Evolutionary conservation across 108 stramenopile genomes (phyloP), one percentile per base, ranked within the genome.

Genomic region (Mayamaea pseudoterrestris): DNA sequence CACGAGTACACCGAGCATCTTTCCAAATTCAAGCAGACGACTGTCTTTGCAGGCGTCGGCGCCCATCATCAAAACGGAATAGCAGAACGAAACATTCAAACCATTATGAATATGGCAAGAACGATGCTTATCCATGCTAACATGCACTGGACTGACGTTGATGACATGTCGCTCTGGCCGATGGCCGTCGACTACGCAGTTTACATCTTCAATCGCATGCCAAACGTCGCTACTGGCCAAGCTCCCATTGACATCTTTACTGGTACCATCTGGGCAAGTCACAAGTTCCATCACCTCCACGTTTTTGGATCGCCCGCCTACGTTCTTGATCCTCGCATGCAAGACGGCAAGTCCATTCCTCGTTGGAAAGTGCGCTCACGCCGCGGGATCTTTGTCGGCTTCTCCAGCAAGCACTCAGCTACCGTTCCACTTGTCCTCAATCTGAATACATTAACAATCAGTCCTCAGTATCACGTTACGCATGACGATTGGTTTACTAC

Each of bases 291-390:
- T 9, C 43, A 24, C 14, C 21, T 26, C 20, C 42, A 37, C 16
- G 59, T 60, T 11, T 53, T 51, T 25, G 74, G 69, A 9, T 71
- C 69, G 40, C 74, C 74, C 8, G 31, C 53, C 13, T 76, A 71
- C 45, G 75, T 76, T 12, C 49, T 76, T 8, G 76, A 72, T 13
- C 67, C 71, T 16, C 50, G 31, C 18, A 56, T 77, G 6, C 71
- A 72, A 66, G 76, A 72, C 35, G 70, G 67, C 18, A 71, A 72
- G 60, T 65, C 68, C 27, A 17, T 71, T 3, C 67, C 75, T 3
- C 63, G 53, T 23, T 76, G 67, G 75, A 50, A 69, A 8, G 62
- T 59, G 5, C 48, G 63, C 4, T 34, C 64, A 1, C 55, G 47
- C n/a, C 55, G 53, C 44, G 70, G 76, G 3, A 30, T 53, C 30